Evolutionary conservation across 1,139 yeast species (phyloP).

Genomic region (Yamadazyma songkhlaensis): DNA sequence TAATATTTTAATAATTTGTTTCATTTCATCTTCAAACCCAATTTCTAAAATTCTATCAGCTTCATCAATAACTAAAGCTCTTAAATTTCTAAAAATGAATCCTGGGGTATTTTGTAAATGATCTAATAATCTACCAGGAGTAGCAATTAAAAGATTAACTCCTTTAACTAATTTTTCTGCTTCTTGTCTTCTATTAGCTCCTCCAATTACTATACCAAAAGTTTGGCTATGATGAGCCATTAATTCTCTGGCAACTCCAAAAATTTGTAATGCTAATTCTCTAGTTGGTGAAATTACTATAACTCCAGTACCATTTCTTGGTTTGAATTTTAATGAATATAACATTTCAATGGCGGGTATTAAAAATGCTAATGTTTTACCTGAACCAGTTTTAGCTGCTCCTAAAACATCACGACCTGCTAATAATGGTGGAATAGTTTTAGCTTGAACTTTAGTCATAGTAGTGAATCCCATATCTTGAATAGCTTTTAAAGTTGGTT

Average conservation of each 20-base stretch:
- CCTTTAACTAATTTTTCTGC: slow-evolving; percentile 93
- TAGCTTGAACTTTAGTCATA: slow-evolving; percentile 92
- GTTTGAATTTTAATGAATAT: slow-evolving; percentile 61
- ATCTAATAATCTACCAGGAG: slow-evolving; percentile 96
- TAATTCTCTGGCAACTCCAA: slow-evolving; percentile 93
- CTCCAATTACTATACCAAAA: slow-evolving; percentile 95
- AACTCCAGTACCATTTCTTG: slow-evolving; percentile 84
- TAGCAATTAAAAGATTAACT: slow-evolving; percentile 89
- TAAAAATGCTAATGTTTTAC: slow-evolving; percentile 98
- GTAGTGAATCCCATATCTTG: slow-evolving; percentile 81
- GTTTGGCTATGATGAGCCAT: slow-evolving; percentile 93
- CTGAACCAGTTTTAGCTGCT: slow-evolving; percentile 99
- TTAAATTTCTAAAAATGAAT: slow-evolving; percentile 88
- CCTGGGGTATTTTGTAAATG: slow-evolving; percentile 95
- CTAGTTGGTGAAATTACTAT: slow-evolving; percentile 88
- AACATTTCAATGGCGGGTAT: slow-evolving; percentile 88
- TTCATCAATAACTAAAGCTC: slow-evolving; percentile 92
- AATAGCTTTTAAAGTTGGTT: slow-evolving; percentile 77
- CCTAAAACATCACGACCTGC: slow-evolving; percentile 97
- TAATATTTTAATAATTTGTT: slow-evolving; percentile 87
- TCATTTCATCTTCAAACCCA: slow-evolving; percentile 98
- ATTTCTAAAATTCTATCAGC: slow-evolving; percentile 96
- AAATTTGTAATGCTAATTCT: slow-evolving; percentile 86
- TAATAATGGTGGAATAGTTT: slow-evolving; percentile 89
- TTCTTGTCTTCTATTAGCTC: slow-evolving; percentile 96